Evolutionary conservation across 345 rosid genomes (phyloP).

Genomic region (Combretum micranthum): DNA sequence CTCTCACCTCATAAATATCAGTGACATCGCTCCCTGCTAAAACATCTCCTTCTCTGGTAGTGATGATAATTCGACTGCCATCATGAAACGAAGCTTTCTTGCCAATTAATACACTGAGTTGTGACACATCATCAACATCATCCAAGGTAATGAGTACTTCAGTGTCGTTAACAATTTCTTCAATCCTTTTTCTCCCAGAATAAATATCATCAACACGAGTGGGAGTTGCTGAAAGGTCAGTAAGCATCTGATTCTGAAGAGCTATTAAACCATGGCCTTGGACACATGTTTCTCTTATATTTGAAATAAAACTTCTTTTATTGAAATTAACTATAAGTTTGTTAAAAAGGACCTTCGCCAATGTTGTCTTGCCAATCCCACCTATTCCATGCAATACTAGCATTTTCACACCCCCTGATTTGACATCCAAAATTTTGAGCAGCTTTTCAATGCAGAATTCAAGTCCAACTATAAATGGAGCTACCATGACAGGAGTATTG

Average conservation of each 20-base stretch:
- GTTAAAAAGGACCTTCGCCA: constrained; percentile 31
- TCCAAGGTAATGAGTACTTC: constrained; percentile 46
- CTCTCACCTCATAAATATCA: constrained; percentile 36
- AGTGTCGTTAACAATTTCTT: constrained; percentile 11
- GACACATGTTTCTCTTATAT: constrained; percentile 23
- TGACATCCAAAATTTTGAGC: constrained; percentile 13
- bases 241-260: constrained; percentile 34
- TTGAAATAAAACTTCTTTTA: constrained; percentile 21
- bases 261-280: constrained; percentile 18
- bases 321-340: constrained; percentile 18
- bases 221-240: constrained; percentile 12
- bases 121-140: constrained; percentile 38
- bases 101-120: constrained; percentile 40
- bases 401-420: constrained; percentile 12
- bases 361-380: constrained; percentile 41
- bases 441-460: constrained; percentile 18
- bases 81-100: constrained; percentile 32
- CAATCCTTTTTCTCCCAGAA: constrained; percentile 19
- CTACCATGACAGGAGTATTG: constrained; percentile 45
- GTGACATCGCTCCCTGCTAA: constrained; percentile 22
- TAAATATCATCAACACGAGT: constrained; percentile 7
- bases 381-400: constrained; percentile 33
- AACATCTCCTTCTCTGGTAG: constrained; percentile 43
- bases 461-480: constrained; percentile 29
- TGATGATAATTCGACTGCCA: constrained; percentile 50